Evolutionary conservation across 1,139 yeast species (phyloP).

Genomic region (Zygosaccharomyces sapae): DNA sequence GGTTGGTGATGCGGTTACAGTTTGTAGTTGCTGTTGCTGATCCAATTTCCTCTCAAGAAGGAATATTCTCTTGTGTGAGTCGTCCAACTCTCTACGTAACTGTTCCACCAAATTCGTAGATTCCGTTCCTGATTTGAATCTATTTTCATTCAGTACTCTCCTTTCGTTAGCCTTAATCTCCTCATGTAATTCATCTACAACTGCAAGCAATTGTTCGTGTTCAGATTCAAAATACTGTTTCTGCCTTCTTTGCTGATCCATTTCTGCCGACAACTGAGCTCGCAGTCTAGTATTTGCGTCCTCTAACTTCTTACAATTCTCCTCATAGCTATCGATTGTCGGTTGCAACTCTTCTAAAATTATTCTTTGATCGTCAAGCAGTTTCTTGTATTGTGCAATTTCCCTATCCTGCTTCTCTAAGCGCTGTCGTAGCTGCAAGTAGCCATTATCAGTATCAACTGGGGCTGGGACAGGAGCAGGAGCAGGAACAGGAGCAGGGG

Average conservation of each 20-base stretch:
- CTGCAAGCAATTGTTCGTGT: slow-evolving; percentile 34
- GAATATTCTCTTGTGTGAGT: slow-evolving; percentile 16
- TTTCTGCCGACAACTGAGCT: slow-evolving; percentile 24
- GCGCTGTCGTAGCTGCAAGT: slow-evolving; percentile 1
- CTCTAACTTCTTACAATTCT: slow-evolving; percentile 23
- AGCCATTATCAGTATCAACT: not conserved
- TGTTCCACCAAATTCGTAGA: slow-evolving; percentile 29
- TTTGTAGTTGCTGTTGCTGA: slow-evolving; percentile 9
- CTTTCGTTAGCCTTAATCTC: slow-evolving; percentile 32
- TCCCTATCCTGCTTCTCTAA: slow-evolving; percentile 19
- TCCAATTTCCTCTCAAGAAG: slow-evolving; percentile 11
- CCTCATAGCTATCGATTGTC: slow-evolving; percentile 33
- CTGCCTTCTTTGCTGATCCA: slow-evolving; percentile 24
- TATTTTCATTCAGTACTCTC: slow-evolving; percentile 12
- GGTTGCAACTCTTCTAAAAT: slow-evolving; percentile 36
- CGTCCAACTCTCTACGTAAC: slow-evolving; percentile 26
- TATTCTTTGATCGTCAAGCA: slow-evolving; percentile 33
- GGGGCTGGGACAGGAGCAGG: not conserved
- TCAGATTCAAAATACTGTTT: slow-evolving; percentile 31
- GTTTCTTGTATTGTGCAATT: slow-evolving; percentile 26
- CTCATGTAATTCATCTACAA: slow-evolving; percentile 32
- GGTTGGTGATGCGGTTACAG: slow-evolving; percentile 8
- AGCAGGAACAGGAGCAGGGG: not conserved
- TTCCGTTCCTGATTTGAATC: slow-evolving; percentile 20
- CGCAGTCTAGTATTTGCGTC: slow-evolving; percentile 23